Conservation (phyloP, 2,329 filamentous ascomycete genomes). For the Curvularia lunata region DNA sequence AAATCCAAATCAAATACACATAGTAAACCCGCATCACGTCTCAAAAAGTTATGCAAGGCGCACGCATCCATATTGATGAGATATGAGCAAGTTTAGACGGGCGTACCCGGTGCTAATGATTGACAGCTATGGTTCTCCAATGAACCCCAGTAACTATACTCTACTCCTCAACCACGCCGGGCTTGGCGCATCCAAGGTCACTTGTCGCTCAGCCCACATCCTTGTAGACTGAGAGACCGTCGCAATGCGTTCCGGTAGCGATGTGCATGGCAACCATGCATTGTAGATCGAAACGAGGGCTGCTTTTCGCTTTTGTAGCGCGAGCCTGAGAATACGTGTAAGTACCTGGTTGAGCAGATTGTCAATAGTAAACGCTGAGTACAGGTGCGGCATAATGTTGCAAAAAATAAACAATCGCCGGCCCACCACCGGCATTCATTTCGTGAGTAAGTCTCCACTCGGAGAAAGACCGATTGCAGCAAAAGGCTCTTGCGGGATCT, state of each 20-base stretch:
- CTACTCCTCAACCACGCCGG: neutral
- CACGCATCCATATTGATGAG: neutral
- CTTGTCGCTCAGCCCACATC: slow-evolving; percentile 8
- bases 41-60: too few species aligned
- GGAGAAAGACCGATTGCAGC: neutral
- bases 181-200: neutral
- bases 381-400: neutral
- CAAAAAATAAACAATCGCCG: neutral
- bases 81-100: neutral
- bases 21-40: neutral
- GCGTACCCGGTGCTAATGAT: neutral
- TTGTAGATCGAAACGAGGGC: neutral
- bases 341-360: slow-evolving; percentile 4
- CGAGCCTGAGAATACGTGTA: slow-evolving; percentile 3
- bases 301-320: slow-evolving; percentile 7
- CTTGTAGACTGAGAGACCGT: slow-evolving; percentile 3
- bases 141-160: neutral
- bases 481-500: slow-evolving; percentile 18
- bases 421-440: neutral
- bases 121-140: neutral
- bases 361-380: neutral
- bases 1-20: neutral
- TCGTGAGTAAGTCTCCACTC: neutral
- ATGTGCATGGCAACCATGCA: neutral
- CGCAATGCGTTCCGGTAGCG: slow-evolving; percentile 3